Evolutionary conservation across 2,329 filamentous ascomycete species (phyloP), one percentile per base, ranked within the genome.

Genomic region (Aureobasidium subglaciale): DNA sequence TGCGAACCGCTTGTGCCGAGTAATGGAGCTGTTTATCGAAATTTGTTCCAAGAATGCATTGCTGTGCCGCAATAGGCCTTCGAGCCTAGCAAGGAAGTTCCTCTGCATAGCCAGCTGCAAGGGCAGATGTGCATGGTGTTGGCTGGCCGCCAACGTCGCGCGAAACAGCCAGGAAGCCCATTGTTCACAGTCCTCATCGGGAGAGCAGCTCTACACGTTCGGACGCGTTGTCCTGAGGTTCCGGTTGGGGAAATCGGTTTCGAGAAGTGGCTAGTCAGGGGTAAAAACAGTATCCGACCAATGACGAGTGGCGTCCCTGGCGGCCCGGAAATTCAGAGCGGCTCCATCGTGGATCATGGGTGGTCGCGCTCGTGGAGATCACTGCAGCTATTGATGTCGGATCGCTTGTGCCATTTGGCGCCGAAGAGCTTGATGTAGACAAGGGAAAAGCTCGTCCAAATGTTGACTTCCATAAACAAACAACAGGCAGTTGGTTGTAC

Each of bases 311-410:
- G 38, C 20, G 37, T 54, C 50, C 48, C 48, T 52, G 32, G 22
- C 48, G 48, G 43, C 22, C 37, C 37, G 37, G 50, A 38, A 54
- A 54, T 41, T 52, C 50, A 54, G 34, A 29, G 50, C 50, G 37
- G 50, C 37, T 42, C 50, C 20, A 35, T 34, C 22, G 37, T 24
- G 10, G 38, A 54, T 42, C 50, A 34, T 42, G 38, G 15, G 48
- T 30, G 37, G 27, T 18, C 22, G 48, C 35, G 35, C 35, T 37
- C 48, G 41, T 52, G 20, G 18, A 32, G 48, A 41, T 40, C 35
- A 41, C 25, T 24, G 35, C 25, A 41, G 34, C 34, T 29, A 16
- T 41, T 32, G 16, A 29, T 40, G 24, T 52, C 35, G 48, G 15
- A 52, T 52, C 37, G 48, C 25, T 41, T 40, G 48, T 41, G 35